Conservation (phyloP, 257 asterid genomes). For the Solanum medicagineum region DNA sequence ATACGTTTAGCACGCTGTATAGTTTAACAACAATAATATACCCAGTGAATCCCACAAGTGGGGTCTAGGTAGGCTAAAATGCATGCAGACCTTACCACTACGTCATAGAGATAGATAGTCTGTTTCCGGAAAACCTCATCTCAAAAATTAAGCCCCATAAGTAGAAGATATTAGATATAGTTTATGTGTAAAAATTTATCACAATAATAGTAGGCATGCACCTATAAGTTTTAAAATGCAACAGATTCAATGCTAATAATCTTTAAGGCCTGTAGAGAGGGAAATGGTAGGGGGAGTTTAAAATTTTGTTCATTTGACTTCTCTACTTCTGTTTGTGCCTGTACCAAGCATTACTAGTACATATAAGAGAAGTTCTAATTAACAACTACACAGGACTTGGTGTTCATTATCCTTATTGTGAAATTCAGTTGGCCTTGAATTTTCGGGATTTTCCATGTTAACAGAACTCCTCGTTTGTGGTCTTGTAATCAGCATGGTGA, state of each 20-base stretch:
- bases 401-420: not conserved
- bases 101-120: too few relatives aligned
- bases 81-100: too few relatives aligned
- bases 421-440: not conserved
- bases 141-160: too few relatives aligned
- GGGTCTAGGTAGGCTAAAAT: too few relatives aligned
- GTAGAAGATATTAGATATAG: too few relatives aligned
- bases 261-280: not conserved
- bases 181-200: not conserved
- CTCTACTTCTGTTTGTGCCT: not conserved
- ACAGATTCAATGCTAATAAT: not conserved
- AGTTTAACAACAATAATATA: too few relatives aligned
- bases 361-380: not conserved
- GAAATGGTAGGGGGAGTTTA: not conserved
- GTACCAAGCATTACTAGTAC: not conserved
- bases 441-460: not conserved
- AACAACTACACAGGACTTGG: not conserved
- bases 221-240: not conserved
- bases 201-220: not conserved
- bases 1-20: not conserved
- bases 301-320: not conserved
- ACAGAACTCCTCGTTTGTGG: not conserved
- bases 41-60: too few relatives aligned
- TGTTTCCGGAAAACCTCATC: too few relatives aligned
- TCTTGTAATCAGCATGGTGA: not conserved